Base-by-base conservation (phyloP, 345 rosid genomes). In the Brassica incana region DNA sequence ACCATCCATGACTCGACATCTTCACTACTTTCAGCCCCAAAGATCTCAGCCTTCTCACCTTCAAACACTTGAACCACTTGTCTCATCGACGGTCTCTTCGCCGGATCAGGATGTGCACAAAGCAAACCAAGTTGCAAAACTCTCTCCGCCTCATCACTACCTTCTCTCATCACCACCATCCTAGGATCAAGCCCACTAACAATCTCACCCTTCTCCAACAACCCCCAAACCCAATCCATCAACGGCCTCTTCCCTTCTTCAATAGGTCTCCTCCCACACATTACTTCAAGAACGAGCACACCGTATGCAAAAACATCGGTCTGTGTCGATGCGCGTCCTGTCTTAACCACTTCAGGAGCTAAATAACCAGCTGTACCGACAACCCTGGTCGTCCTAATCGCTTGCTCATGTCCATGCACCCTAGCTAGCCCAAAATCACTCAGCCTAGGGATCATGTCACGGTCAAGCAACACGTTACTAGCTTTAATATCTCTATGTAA, bases 401-500 rank as follows among this genome's bases (percentile, higher is more conserved):
- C 85, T 59, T 87, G 88, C 1, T 84, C 86, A 2, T 90, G 96
- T 9, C 82, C 85, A 67, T 87, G 97, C 82, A 92, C 87, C 54
- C 97, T 70, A 40, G 97, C 93, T 78, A 88, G 23, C 38, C 95
- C 97, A 3, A 92, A 92, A 80, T 88, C 96, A 35, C 97, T 95
- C 6, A 88, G 70, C 78, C 90, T 85, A 0, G 91, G 97, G 25
- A 83, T 82, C 96, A 90, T 88, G 3, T 94, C 92, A 72, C 82
- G 76, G 68, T 90, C 97, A 8, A 89, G 92, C 2, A 94, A 84
- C 62, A 94, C 92, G 48, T 94, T 92, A 78, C 97, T 88, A 8
- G 98, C 91, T 82, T 94, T 89, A 56, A 92, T 88, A 76, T 94
- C 93, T 40, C 98, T 85, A 15, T 88, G 97, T 1, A 94, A 78